Base-by-base conservation (phyloP, 352 stramenopile species). In the Globisporangium solare region DNA sequence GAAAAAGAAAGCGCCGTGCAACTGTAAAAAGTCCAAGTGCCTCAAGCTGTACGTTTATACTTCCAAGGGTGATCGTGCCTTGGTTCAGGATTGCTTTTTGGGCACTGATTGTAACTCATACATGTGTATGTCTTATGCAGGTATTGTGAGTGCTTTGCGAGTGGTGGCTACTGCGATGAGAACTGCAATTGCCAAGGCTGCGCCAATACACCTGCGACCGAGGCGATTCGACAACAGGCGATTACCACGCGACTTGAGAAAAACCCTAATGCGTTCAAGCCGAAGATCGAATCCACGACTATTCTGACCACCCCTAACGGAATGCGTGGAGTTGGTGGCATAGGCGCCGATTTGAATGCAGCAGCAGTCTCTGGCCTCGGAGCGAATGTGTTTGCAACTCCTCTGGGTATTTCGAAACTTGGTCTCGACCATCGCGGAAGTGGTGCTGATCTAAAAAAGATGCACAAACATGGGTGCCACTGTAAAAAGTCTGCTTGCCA, bases 21-120 rank as follows among this genome's bases (percentile, higher is more conserved):
- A 97, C 50, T 99, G 96, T 76, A 98, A 98, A 63, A 98, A 98
- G 69, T 98, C 94, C 35, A 97, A 97, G 69, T 99, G 96, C 54
- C 79, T 99, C 15, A 99, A 99, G 71, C 62, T 99, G 24, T 96
- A 76, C 65, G 70, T 72, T 39, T 14, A 11, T 42, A 12, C 37
- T 32, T 7, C 35, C 43, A 35, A 35, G 6, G 27, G 27, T 8
- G 27, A 15, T 53, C 6, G 50, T 6, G 21, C 4, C 15, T 27
- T 18, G 13, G 14, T 21, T 12, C 24, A 5, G 24, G 24, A 27
- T 24, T 27, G n/a, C n/a, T 41, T 18, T 18, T 49, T 17, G 27
- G 0, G 6, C 27, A 42, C 32, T 17, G 39, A 8, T 41, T 14
- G 27, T 63, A 24, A 35, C 6, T n/a, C 11, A 13, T 56, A 8